Percentiles rank a stretch among this genome's conserved stretches.
These are phyloP conservation scores for Intubia oerlemansii DNA, from an alignment of 2,329 filamentous ascomycete species.

Conservation along the genomic window DNA sequence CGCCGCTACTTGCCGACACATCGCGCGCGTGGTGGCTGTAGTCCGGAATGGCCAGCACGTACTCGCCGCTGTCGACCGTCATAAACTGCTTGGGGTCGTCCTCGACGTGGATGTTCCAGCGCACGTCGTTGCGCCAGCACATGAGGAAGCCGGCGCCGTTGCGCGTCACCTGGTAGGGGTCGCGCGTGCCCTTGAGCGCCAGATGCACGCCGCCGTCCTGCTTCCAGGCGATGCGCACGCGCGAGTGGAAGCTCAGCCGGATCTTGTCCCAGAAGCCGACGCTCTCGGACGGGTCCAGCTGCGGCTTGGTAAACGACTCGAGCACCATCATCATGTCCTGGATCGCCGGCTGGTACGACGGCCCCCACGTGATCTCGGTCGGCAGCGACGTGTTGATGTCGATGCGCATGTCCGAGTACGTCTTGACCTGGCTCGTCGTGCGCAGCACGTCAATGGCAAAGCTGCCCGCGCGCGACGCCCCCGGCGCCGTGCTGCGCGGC, in stretches of 20 bases:
- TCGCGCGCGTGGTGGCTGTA: constrained; percentile 65
- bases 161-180: constrained; percentile 84
- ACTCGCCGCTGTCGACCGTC: constrained; percentile 88
- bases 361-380: constrained; percentile 89
- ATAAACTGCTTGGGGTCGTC: constrained; percentile 86
- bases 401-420: constrained; percentile 78
- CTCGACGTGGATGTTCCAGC: constrained; percentile 64
- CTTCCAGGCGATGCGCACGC: constrained; percentile 76
- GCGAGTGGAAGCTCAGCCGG: constrained; percentile 78
- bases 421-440: constrained; percentile 88
- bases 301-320: constrained; percentile 91
- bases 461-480: constrained; percentile 32
- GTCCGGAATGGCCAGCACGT: constrained; percentile 83
- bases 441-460: constrained; percentile 75
- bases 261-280: constrained; percentile 99
- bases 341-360: constrained; percentile 91
- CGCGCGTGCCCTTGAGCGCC: constrained; percentile 72
- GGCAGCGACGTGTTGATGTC: constrained; percentile 86
- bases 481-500: constrained; percentile 35
- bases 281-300: constrained; percentile 77
- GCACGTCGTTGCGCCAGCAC: constrained; percentile 94
- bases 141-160: constrained; percentile 90
- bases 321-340: constrained; percentile 99
- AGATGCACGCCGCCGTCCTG: constrained; percentile 91
- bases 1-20: constrained; percentile 26